Conservation (phyloP, 2,329 filamentous ascomycete genomes). For the Aspergillus tanneri region DNA sequence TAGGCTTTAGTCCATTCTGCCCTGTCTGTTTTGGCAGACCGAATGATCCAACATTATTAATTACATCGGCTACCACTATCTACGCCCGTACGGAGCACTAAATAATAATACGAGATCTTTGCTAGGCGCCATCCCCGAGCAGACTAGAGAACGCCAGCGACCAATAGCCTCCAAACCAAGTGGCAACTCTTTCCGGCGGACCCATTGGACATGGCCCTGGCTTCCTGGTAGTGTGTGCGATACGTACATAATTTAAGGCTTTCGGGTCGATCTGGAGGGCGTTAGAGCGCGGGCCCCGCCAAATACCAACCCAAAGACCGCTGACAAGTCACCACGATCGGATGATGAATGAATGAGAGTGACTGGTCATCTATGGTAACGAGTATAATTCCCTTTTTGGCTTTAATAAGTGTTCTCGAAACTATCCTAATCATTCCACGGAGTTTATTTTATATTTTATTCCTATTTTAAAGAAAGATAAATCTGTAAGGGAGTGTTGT, state of each 20-base stretch:
- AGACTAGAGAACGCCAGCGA: slow-evolving; percentile 35
- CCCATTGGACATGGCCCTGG: slow-evolving; percentile 14
- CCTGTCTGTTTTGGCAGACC: no score
- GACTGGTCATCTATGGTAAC: slow-evolving; percentile 14
- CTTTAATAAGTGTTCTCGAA: not conserved
- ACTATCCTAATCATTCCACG: not conserved
- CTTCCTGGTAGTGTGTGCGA: slow-evolving; percentile 9
- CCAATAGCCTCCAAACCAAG: slow-evolving; percentile 39
- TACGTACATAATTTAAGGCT: slow-evolving; percentile 17
- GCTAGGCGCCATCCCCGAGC: slow-evolving; percentile 6
- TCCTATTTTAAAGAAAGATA: no score
- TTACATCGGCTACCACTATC: no score
- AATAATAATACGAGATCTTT: slow-evolving; percentile 17
- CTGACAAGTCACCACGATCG: slow-evolving; percentile 19
- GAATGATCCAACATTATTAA: no score
- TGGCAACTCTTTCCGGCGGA: slow-evolving; percentile 25
- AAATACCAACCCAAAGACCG: slow-evolving; percentile 9
- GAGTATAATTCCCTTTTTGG: not conserved
- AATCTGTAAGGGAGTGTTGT: no score
- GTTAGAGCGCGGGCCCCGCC: slow-evolving; percentile 20
- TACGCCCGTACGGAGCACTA: not conserved
- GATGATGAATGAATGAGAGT: slow-evolving; percentile 6
- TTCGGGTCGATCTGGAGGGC: slow-evolving; percentile 25
- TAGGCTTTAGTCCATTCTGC: no score
- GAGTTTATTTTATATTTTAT: not conserved